These are phyloP conservation scores for Trichosanthes cucumerina DNA, from an alignment of 306 rosid species.

Conservation along the genomic window DNA sequence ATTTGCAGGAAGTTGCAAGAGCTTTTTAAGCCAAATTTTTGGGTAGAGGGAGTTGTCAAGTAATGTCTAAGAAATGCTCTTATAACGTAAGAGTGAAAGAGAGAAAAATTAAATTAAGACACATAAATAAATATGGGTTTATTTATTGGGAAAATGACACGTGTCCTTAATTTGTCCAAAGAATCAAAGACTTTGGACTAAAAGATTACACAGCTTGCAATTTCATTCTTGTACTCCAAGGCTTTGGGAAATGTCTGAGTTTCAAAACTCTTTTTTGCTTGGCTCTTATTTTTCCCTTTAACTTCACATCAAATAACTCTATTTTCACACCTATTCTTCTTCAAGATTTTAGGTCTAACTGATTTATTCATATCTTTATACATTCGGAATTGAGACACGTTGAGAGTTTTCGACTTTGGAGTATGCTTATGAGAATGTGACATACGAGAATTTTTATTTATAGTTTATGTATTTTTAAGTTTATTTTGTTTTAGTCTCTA, in stretches of 20 bases:
- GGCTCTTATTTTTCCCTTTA: slow-evolving; percentile 18
- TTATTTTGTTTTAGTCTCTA: too few relatives aligned
- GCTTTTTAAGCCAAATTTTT: neutral
- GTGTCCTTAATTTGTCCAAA: neutral
- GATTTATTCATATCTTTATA: neutral
- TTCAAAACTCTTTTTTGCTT: neutral
- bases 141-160: neutral
- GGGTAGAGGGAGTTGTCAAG: slow-evolving; percentile 3
- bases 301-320: slow-evolving; percentile 16
- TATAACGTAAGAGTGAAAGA: neutral
- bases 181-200: neutral
- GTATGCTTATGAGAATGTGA: neutral
- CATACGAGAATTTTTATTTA: neutral
- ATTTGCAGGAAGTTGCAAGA: neutral
- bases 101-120: neutral
- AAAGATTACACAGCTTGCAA: slow-evolving; percentile 1
- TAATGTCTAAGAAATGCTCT: neutral
- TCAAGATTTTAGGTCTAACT: neutral
- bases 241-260: slow-evolving; percentile 5
- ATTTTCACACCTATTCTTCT: neutral
- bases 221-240: slow-evolving; percentile 27
- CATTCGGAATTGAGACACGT: neutral
- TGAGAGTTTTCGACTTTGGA: neutral
- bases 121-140: neutral
- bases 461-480: neutral